phyloP scores from a whole-genome alignment of 1,284 basidiomycete genomes.

The Sphaerobolus stellatus region DNA sequence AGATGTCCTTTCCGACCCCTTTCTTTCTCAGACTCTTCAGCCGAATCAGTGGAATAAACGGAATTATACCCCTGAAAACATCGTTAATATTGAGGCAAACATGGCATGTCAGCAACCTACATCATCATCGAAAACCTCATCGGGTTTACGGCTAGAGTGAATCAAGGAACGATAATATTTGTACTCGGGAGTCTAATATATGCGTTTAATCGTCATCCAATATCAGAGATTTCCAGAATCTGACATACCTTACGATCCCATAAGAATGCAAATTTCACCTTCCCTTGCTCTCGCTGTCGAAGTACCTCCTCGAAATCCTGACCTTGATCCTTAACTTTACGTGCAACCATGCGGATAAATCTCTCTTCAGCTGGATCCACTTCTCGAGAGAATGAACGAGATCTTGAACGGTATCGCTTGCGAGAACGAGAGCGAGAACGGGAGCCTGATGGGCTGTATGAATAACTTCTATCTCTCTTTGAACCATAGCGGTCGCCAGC shows the following conservation, averaged over 20 bases:
- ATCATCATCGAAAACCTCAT: conserved; percentile 82
- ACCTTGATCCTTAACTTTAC: conserved; percentile 81
- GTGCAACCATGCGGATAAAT: conserved; percentile 83
- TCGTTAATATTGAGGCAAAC: conserved; percentile 5
- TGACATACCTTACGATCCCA: conserved; percentile 61
- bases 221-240: not conserved
- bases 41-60: conserved; percentile 92
- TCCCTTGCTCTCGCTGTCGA: conserved; percentile 73
- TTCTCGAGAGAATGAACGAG: conserved; percentile 11
- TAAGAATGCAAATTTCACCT: conserved; percentile 82
- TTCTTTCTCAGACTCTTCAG: conserved; percentile 90
- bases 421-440: conserved; percentile 36
- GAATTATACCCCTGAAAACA: conserved; percentile 78
- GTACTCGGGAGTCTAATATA: conserved; percentile 70
- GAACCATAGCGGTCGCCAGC: conserved; percentile 37
- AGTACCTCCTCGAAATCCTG: conserved; percentile 74
- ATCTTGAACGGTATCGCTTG: conserved; percentile 23
- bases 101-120: conserved; percentile 39
- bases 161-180: conserved; percentile 79
- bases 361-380: conserved; percentile 75
- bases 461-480: conserved; percentile 54
- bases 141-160: conserved; percentile 56
- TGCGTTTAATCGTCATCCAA: conserved; percentile 1
- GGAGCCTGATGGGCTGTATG: conserved; percentile 39
- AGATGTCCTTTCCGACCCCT: conserved; percentile 70